Percentiles rank a stretch among this genome's conserved stretches.
These are phyloP conservation scores for Erodium moschatum DNA, from an alignment of 441 rosid species.

Conservation along the genomic window DNA sequence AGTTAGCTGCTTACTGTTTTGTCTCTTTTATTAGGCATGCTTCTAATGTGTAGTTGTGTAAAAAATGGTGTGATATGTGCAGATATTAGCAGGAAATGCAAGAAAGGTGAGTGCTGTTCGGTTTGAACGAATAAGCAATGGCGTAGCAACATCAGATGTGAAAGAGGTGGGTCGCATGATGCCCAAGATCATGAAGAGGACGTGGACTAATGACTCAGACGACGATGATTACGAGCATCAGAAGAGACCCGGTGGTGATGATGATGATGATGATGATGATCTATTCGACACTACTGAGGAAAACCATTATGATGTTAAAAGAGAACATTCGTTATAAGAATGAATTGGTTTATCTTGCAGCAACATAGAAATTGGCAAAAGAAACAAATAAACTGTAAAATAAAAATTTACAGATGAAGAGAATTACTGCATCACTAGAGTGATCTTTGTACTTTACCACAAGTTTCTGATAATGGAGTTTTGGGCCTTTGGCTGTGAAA, in stretches of 20 bases:
- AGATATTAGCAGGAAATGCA: slow-evolving; percentile 95
- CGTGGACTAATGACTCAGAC: slow-evolving; percentile 58
- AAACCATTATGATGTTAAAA: slow-evolving; percentile 29
- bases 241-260: slow-evolving; percentile 26
- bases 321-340: background rate
- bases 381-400: background rate
- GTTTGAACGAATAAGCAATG: slow-evolving; percentile 60
- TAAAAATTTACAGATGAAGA: background rate
- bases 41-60: background rate
- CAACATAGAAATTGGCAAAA: background rate
- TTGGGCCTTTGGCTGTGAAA: too few species aligned
- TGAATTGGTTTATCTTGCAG: background rate
- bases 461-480: too few species aligned
- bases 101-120: slow-evolving; percentile 90
- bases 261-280: slow-evolving; percentile 10
- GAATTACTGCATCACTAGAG: background rate
- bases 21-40: too few species aligned
- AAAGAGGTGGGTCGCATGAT: slow-evolving; percentile 61
- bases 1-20: too few species aligned
- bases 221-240: slow-evolving; percentile 31
- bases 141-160: slow-evolving; percentile 42
- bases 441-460: background rate
- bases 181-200: slow-evolving; percentile 74
- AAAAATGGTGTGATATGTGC: slow-evolving; percentile 20
- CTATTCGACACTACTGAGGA: slow-evolving; percentile 32